Evolutionary conservation across 31 red algal species (phyloP), one percentile per base, ranked within the genome.

Genomic region (Asparagopsis taxiformis): DNA sequence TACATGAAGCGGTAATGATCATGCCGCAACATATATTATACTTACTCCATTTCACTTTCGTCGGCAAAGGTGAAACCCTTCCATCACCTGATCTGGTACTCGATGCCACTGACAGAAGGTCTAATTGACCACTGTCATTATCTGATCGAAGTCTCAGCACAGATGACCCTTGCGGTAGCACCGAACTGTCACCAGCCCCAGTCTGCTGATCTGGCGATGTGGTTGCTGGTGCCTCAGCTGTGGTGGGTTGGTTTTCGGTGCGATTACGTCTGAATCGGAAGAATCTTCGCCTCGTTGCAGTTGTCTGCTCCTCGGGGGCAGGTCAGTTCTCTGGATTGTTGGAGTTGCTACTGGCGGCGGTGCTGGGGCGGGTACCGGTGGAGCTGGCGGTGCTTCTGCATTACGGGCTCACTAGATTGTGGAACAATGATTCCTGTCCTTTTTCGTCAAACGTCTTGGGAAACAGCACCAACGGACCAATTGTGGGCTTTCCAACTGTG

Each of bases 381-480:
- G n/a, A n/a, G n/a, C n/a, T n/a, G n/a, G n/a, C n/a, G n/a, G n/a
- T n/a, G n/a, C n/a, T n/a, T n/a, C n/a, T n/a, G n/a, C n/a, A n/a
- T n/a, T n/a, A n/a, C 41, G 6, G 41, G 8, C 13, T 46, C 41
- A 46, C 41, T 6, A 46, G 41, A 46, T 13, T 46, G 41, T 46
- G 41, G 13, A 6, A 9, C 13, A 46, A 46, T 39, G 44, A 43
- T 67, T 67, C 63, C 28, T 43, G 20, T 16, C 63, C 63, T 25
- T 67, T 67, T 25, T 67, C 63, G 37, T 67, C 63, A 43, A 43
- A 67, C n/a, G 15, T 23, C 38, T 25, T 67, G 9, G 63, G 63
- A n/a, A n/a, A n/a, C 3, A 67, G 3, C 2, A 36, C 37, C 15
- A 17, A 13, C 17, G 63, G 63, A 17, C 63, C 63, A 39, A 0